Conservation (phyloP, 345 rosid species). For the Pelargonium nanum region DNA sequence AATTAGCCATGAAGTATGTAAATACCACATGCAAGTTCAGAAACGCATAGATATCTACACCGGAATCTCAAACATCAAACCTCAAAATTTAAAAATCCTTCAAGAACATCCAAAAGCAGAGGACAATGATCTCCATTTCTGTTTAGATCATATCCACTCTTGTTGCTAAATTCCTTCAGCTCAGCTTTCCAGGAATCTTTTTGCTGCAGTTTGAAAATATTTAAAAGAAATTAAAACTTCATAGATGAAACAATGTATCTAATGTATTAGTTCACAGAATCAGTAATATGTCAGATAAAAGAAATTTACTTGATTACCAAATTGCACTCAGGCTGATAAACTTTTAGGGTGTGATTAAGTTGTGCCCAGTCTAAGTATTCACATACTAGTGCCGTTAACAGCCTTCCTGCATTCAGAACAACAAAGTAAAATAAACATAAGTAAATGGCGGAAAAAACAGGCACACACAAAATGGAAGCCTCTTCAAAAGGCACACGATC, state of each 20-base stretch:
- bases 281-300: conserved; percentile 3
- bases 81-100: conserved; percentile 86
- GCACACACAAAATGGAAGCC: neutral
- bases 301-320: conserved; percentile 63
- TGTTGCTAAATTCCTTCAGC: conserved; percentile 68
- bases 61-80: conserved; percentile 20
- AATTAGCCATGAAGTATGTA: neutral
- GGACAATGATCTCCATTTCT: conserved; percentile 83
- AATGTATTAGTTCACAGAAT: neutral
- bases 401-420: conserved; percentile 52
- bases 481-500: neutral
- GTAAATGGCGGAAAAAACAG: neutral
- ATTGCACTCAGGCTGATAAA: conserved; percentile 90
- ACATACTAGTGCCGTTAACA: conserved; percentile 68
- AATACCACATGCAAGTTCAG: neutral
- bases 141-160: conserved; percentile 70
- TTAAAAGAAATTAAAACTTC: conserved; percentile 2
- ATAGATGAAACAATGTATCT: conserved; percentile 2
- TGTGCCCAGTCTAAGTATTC: conserved; percentile 98
- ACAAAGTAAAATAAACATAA: neutral
- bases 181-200: conserved; percentile 88
- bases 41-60: neutral
- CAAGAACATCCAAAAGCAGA: conserved; percentile 76
- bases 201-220: conserved; percentile 39
- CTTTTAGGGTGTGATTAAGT: conserved; percentile 75